A percentile compares a stretch with the other conserved stretches of the same genome.
Evolutionary conservation across 257 asterid species (phyloP).

Genomic region (Lithospermum erythrorhizon): DNA sequence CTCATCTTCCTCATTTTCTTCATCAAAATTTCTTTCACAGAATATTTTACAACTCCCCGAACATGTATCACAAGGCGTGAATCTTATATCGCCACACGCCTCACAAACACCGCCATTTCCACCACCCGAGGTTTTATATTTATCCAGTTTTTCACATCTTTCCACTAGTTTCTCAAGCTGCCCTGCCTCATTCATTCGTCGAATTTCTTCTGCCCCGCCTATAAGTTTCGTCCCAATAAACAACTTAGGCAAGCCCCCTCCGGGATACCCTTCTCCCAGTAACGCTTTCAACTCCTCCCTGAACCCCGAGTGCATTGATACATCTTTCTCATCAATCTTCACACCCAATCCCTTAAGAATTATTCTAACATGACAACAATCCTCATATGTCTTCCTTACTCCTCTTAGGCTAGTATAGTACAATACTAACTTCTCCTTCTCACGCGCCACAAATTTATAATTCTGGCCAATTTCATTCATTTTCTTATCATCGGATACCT

Average conservation of each 20-base stretch:
- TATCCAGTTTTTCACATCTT: constrained; percentile 40
- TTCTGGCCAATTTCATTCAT: neutral
- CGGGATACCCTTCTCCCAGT: constrained; percentile 32
- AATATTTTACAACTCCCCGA: constrained; percentile 85
- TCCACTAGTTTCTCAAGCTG: constrained; percentile 55
- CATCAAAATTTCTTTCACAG: constrained; percentile 36
- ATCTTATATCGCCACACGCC: constrained; percentile 77
- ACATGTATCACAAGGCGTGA: constrained; percentile 81
- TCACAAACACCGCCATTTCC: constrained; percentile 30
- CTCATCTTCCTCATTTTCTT: constrained; percentile 28
- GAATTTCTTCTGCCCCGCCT: constrained; percentile 81
- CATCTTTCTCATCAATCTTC: constrained; percentile 74
- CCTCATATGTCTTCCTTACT: constrained; percentile 88
- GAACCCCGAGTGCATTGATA: constrained; percentile 85
- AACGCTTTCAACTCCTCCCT: constrained; percentile 71
- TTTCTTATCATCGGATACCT: constrained; percentile 5
- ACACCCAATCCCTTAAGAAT: constrained; percentile 60
- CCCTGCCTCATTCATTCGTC: constrained; percentile 66
- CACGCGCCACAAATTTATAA: constrained; percentile 12
- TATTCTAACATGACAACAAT: constrained; percentile 64
- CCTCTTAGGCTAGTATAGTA: constrained; percentile 84
- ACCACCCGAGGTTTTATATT: constrained; percentile 12
- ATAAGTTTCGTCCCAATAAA: constrained; percentile 46
- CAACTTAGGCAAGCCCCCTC: constrained; percentile 50
- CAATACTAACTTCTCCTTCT: constrained; percentile 38